A percentile compares a stretch with the other conserved stretches of the same genome.
Evolutionary conservation across 1,139 yeast species (phyloP).

Genomic region (Ogataea hybrid): DNA sequence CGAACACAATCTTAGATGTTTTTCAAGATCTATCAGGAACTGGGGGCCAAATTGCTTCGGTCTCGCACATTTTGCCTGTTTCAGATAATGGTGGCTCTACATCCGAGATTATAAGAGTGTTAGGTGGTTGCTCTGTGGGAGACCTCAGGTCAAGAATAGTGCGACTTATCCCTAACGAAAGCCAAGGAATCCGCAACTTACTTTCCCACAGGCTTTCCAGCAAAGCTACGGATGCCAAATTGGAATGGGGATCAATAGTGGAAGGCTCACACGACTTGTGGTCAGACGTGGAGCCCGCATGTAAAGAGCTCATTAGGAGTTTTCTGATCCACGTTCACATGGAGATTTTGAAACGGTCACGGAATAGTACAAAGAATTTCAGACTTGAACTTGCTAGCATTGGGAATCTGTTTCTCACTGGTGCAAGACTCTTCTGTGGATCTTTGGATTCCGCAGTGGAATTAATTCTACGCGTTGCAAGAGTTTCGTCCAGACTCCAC

Average conservation of each 20-base stretch:
- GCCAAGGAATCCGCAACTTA: slow-evolving; percentile 44
- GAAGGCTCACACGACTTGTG: slow-evolving; percentile 78
- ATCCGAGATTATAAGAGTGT: slow-evolving; percentile 80
- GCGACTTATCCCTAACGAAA: slow-evolving; percentile 56
- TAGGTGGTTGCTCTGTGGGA: slow-evolving; percentile 96
- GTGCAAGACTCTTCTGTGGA: slow-evolving; percentile 78
- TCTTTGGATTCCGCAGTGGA: slow-evolving; percentile 84
- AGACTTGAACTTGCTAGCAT: slow-evolving; percentile 76
- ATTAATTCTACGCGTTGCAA: slow-evolving; percentile 63
- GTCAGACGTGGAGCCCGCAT: slow-evolving; percentile 57
- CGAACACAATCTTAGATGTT: slow-evolving; percentile 57
- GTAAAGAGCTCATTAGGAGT: slow-evolving; percentile 72
- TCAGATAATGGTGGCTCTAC: slow-evolving; percentile 96
- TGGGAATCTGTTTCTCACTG: slow-evolving; percentile 83
- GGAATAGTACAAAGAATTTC: slow-evolving; percentile 55
- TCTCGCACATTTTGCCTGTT: slow-evolving; percentile 75
- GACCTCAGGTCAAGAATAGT: slow-evolving; percentile 84
- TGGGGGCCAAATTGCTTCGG: slow-evolving; percentile 11
- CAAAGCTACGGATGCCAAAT: slow-evolving; percentile 52
- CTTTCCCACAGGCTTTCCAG: slow-evolving; percentile 62
- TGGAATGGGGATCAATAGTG: slow-evolving; percentile 74
- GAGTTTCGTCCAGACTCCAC: slow-evolving; percentile 51
- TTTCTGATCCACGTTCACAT: slow-evolving; percentile 77
- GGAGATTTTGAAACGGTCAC: slow-evolving; percentile 69
- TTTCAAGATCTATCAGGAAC: slow-evolving; percentile 39